phyloP scores from a whole-genome alignment of 768 basidiomycete species.

The Termitomyces titanicus region DNA sequence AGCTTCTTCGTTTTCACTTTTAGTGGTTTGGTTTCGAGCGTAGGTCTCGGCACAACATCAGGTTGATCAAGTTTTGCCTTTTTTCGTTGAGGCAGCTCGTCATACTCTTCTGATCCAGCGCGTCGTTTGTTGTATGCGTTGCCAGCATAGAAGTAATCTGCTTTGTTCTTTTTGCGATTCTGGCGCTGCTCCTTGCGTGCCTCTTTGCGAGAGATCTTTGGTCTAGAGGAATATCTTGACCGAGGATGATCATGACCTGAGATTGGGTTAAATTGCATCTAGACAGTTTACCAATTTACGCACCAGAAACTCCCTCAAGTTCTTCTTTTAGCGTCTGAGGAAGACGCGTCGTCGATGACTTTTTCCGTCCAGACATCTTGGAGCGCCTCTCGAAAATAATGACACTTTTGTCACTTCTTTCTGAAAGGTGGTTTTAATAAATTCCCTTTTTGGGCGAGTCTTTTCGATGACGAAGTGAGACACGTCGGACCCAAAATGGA shows the following conservation, averaged over 20 bases:
- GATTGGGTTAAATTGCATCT: not conserved
- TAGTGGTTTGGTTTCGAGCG: conserved; percentile 3
- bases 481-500: no score
- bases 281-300: not conserved
- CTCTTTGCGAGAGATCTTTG: conserved; percentile 50
- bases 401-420: no score
- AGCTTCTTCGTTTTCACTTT: conserved; percentile 21
- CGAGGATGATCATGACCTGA: conserved; percentile 18
- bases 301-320: conserved; percentile 20
- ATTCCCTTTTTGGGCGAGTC: no score
- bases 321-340: conserved; percentile 30
- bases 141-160: conserved; percentile 46
- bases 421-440: no score
- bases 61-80: conserved; percentile 29
- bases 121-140: conserved; percentile 28
- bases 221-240: conserved; percentile 16
- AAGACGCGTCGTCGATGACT: conserved; percentile 37
- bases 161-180: conserved; percentile 59
- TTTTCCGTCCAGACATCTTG: conserved; percentile 23
- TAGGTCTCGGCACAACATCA: not conserved
- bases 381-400: no score
- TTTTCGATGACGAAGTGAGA: no score
- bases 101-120: conserved; percentile 42
- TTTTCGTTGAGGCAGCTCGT: conserved; percentile 48
- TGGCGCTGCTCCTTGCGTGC: conserved; percentile 59